Conservation (phyloP, 140 eudicot genomes). For the Cichorium intybus region DNA sequence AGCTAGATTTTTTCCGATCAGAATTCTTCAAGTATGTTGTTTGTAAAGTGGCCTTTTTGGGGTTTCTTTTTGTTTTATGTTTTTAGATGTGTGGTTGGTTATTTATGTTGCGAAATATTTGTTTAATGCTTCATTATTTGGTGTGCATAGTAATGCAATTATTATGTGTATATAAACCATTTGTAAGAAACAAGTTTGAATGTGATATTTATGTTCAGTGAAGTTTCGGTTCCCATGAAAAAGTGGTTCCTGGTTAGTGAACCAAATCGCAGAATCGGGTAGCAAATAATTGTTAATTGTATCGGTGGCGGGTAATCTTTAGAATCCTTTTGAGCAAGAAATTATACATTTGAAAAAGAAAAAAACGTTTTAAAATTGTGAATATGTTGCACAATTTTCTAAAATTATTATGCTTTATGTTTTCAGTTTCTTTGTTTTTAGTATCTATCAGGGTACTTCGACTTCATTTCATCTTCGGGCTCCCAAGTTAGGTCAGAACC, state of each 20-base stretch:
- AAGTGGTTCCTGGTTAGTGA: neutral
- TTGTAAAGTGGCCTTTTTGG: conserved; percentile 29
- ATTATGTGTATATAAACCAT: conserved; percentile 34
- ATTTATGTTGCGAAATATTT: conserved; percentile 17
- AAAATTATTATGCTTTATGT: too few relatives aligned
- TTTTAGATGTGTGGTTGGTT: conserved; percentile 32
- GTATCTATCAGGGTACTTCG: too few relatives aligned
- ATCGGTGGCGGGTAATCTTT: too few relatives aligned
- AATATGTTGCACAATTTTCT: too few relatives aligned
- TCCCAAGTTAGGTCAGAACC: too few relatives aligned
- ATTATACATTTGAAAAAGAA: too few relatives aligned
- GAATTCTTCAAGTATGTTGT: conserved; percentile 17
- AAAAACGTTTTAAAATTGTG: too few relatives aligned
- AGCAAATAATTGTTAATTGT: too few relatives aligned
- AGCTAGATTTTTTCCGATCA: conserved; percentile 23
- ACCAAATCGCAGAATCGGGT: neutral
- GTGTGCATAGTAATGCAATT: conserved; percentile 29
- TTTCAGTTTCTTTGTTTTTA: too few relatives aligned
- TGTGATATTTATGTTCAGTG: conserved; percentile 26
- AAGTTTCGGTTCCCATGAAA: neutral
- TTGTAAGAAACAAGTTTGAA: conserved; percentile 29
- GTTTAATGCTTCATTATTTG: conserved; percentile 39
- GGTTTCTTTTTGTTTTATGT: neutral
- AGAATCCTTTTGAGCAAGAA: too few relatives aligned
- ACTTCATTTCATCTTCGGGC: too few relatives aligned